These are phyloP conservation scores for Fusarium sacchari DNA, from an alignment of 2,329 filamentous ascomycete species.

Conservation along the genomic window DNA sequence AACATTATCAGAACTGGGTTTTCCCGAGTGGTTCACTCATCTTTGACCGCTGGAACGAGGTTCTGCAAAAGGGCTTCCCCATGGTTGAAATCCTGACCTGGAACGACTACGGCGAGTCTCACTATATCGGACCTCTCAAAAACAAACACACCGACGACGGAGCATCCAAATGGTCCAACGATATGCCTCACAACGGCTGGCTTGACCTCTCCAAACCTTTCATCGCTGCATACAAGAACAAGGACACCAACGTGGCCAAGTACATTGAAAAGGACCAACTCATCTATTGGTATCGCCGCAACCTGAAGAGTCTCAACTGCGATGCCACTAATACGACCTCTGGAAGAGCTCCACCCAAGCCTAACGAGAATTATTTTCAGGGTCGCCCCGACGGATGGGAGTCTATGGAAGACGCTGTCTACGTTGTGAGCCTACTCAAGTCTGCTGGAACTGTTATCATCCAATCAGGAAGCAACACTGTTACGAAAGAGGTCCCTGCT, in stretches of 20 bases:
- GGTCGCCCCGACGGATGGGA: slow-evolving; percentile 62
- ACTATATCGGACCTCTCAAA: slow-evolving; percentile 62
- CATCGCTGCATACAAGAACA: slow-evolving; percentile 63
- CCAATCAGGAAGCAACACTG: slow-evolving; percentile 55
- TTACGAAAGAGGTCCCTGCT: slow-evolving; percentile 47
- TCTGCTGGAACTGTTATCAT: slow-evolving; percentile 56
- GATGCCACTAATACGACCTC: slow-evolving; percentile 63
- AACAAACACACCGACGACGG: slow-evolving; percentile 55
- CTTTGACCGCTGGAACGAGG: slow-evolving; percentile 65
- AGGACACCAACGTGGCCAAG: slow-evolving; percentile 50
- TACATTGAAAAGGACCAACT: slow-evolving; percentile 60
- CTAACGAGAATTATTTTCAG: slow-evolving; percentile 61
- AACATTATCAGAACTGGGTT: slow-evolving; percentile 64
- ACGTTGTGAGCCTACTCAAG: slow-evolving; percentile 62
- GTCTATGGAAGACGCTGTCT: slow-evolving; percentile 60
- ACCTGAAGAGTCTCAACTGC: slow-evolving; percentile 57
- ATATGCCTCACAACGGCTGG: slow-evolving; percentile 62
- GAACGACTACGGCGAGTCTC: slow-evolving; percentile 64
- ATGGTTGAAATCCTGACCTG: slow-evolving; percentile 60
- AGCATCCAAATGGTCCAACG: slow-evolving; percentile 60
- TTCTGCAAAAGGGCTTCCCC: slow-evolving; percentile 56
- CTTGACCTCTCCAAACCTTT: slow-evolving; percentile 64
- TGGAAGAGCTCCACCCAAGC: slow-evolving; percentile 53
- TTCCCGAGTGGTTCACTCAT: slow-evolving; percentile 69
- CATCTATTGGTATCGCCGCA: slow-evolving; percentile 67